Base-by-base conservation (phyloP, 345 rosid species). In the Rubroshorea leprosula region DNA sequence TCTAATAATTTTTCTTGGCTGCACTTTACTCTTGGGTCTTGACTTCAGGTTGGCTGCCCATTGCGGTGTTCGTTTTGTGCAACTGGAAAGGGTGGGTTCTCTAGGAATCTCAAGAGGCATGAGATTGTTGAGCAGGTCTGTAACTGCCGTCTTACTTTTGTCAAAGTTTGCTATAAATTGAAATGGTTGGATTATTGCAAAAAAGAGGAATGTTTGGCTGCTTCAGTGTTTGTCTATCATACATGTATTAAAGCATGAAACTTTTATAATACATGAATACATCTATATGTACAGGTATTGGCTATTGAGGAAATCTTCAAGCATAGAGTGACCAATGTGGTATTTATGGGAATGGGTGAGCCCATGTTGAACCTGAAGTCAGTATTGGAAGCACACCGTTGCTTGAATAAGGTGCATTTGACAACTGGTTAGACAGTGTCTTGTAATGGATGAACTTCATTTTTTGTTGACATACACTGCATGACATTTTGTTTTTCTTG, bases 311-410 rank as follows among this genome's bases (percentile, higher is more conserved):
- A 94, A 23, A 74, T 80, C 45, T 90, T 94, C 72, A 80, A 90
- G 78, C 90, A 81, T 59, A 82, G 97, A 49, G 99, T 90, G 76
- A 83, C 90, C 50, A 94, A 94, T 76, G 96, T 90, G 18, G 99
- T 90, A 25, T 94, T 94, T 65, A 90, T 90, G 96, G 99, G 99
- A 48, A 90, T 85, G 96, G 99, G 97, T 23, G 99, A 94, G 65
- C 99, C 97, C 20, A 90, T 94, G 97, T 73, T 93, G 75, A 93
- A 93, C 67, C 73, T 93, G 51, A 93, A 89, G 68, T 69, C 96
- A 4, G 99, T 90, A 57, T 84, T 94, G 63, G 96, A 87, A 46
- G 95, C 97, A 23, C 97, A 94, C 68, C 83, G 75, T 49, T 90
- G 97, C 74, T 65, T 90, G 74, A 90, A 94, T 73, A 87, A 94